Evolutionary conservation across 2,329 filamentous ascomycete species (phyloP), one percentile per base, ranked within the genome.

Genomic region (Pleomassaria siparia): DNA sequence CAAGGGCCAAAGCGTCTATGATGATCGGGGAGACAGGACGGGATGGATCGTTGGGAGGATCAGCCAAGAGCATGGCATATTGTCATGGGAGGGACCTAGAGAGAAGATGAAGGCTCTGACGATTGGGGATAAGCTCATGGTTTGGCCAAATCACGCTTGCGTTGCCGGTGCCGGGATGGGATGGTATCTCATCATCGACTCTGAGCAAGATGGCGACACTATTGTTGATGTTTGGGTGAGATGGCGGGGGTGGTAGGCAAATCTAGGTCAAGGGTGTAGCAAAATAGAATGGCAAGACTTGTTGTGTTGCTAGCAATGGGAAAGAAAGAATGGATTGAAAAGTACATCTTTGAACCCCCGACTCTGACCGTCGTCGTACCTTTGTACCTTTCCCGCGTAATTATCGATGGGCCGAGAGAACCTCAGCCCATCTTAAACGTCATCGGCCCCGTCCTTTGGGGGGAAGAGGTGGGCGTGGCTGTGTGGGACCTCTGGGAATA

Each of bases 111-210:
- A 71, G 30, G 63, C 72, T 39, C 63, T 89, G 47, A 53, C 68
- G 2, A 74, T 89, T 25, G 88, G 88, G 0, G 80, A 89, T 62
- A 82, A 83, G 60, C 70, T 91, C 21, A 76, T 83, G 47, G 73
- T 92, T 7, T 91, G 86, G 83, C 88, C 88, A 0, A 92, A 92
- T 59, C 89, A 94, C 72, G 83, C 88, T 28, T 94, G 89, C 65
- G 86, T 92, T 56, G 81, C 88, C 1, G 85, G 86, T 0, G 84
- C 84, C 0, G 81, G 82, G 22, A 88, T 85, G 71, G 83, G 80
- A 1, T 89, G 83, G 78, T 94, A 90, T 71, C 72, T 90, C 16
- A 74, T 92, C 26, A 82, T 91, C 2, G 88, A 92, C 68, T 83
- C 81, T 22, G 74, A 79, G 40, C 53, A 54, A 42, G 71, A 74